Conservation (phyloP, 306 rosid genomes). For the Glycyrrhiza uralensis region DNA sequence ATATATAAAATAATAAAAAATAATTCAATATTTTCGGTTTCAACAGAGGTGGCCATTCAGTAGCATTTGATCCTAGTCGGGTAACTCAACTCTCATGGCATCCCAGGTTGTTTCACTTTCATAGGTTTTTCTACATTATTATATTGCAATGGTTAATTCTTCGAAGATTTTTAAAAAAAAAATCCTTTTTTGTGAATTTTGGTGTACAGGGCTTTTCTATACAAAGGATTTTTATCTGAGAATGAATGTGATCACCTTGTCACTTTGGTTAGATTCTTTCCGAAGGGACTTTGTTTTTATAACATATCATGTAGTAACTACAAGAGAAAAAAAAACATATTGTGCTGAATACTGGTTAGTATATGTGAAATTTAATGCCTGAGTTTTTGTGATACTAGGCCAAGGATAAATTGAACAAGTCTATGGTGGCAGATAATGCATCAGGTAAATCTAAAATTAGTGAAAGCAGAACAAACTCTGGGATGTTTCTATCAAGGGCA, state of each 20-base stretch:
- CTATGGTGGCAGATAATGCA: slow-evolving; percentile 85
- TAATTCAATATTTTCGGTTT: background rate
- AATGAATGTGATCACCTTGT: slow-evolving; percentile 79
- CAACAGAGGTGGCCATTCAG: slow-evolving; percentile 39
- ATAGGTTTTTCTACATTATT: background rate
- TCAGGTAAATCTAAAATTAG: slow-evolving; percentile 71
- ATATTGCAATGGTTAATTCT: no score
- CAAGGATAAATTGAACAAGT: slow-evolving; percentile 62
- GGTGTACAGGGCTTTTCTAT: slow-evolving; percentile 72
- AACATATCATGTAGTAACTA: no score
- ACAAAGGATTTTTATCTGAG: slow-evolving; percentile 60
- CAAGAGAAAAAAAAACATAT: no score
- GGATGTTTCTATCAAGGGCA: slow-evolving; percentile 71
- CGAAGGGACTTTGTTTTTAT: no score
- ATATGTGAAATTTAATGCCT: background rate
- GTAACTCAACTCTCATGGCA: slow-evolving; percentile 84
- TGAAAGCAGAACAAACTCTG: slow-evolving; percentile 86
- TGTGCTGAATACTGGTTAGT: no score
- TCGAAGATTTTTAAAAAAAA: background rate
- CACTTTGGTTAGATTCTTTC: slow-evolving; percentile 41
- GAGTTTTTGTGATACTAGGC: slow-evolving; percentile 50
- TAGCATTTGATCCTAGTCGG: slow-evolving; percentile 62
- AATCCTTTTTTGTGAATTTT: background rate
- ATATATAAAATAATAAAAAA: no score
- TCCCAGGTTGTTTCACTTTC: slow-evolving; percentile 59